A percentile compares a stretch with the other conserved stretches of the same genome.
These are phyloP conservation scores for Backusella sp. DNA, from an alignment of 192 early-diverging fungal species.

Conservation along the genomic window DNA sequence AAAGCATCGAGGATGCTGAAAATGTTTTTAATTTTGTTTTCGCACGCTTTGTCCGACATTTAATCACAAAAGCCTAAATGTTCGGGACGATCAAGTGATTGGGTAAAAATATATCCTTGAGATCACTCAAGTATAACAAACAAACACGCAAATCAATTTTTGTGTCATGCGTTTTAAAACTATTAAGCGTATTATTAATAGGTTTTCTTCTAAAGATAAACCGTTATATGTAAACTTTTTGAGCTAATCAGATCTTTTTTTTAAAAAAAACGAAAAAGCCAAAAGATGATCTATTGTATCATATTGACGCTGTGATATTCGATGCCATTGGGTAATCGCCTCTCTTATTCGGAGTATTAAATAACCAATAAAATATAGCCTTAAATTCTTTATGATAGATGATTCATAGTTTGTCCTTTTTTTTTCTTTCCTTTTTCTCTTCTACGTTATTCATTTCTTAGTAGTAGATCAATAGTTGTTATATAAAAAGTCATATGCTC, in stretches of 20 bases:
- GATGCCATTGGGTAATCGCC: background rate
- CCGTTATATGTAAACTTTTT: background rate
- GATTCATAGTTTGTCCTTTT: background rate
- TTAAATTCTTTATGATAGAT: background rate
- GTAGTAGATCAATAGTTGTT: background rate
- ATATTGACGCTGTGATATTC: background rate
- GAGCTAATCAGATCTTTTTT: too few species aligned
- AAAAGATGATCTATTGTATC: background rate
- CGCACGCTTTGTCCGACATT: background rate
- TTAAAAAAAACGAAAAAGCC: background rate
- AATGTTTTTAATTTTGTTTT: background rate
- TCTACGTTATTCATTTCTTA: background rate
- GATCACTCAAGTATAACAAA: background rate
- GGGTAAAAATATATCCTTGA: background rate
- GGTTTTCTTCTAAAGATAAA: background rate
- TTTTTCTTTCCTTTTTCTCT: background rate
- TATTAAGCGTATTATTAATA: background rate
- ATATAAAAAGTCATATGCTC: background rate
- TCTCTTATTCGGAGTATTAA: background rate
- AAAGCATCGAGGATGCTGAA: background rate
- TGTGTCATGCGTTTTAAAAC: background rate
- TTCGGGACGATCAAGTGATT: background rate
- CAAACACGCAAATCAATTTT: background rate
- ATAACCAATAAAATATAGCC: background rate
- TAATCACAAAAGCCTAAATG: background rate